Conservation (phyloP, 495 filamentous ascomycete genomes). For the Chaetomium tenue region DNA sequence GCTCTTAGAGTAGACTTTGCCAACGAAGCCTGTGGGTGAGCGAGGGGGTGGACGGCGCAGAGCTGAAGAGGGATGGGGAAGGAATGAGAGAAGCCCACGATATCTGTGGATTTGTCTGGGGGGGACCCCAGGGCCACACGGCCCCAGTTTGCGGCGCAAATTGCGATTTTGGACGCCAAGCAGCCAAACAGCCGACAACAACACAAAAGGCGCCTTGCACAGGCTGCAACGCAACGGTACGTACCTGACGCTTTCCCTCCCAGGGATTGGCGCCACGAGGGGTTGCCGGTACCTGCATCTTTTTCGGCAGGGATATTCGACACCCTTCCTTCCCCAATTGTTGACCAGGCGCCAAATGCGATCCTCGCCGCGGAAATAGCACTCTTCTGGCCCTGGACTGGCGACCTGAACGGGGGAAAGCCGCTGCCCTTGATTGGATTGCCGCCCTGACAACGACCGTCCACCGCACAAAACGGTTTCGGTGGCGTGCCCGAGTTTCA, state of each 20-base stretch:
- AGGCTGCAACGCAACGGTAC: not conserved
- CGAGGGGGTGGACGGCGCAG: conserved; percentile 17
- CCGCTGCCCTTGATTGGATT: not conserved
- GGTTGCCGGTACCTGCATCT: conserved; percentile 22
- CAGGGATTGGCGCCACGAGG: conserved; percentile 22
- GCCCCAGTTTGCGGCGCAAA: conserved; percentile 18
- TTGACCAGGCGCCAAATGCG: conserved; percentile 4
- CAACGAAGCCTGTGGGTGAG: conserved; percentile 53
- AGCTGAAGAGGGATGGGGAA: conserved; percentile 16
- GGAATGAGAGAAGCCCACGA: conserved; percentile 20
- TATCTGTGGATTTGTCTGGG: conserved; percentile 12
- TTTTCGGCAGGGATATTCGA: conserved; percentile 11
- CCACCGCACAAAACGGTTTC: not conserved
- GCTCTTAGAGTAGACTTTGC: conserved; percentile 52
- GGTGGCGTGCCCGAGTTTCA: conserved; percentile 2
- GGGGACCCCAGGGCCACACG: not conserved
- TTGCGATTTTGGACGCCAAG: conserved; percentile 23
- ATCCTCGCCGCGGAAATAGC: not conserved
- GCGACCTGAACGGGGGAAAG: not conserved
- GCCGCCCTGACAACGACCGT: conserved; percentile 3
- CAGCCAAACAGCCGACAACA: conserved; percentile 16
- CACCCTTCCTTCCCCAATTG: not conserved
- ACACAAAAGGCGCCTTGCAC: not conserved
- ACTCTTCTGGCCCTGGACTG: not conserved
- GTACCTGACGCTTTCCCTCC: conserved; percentile 16